A percentile compares a stretch with the other conserved stretches of the same genome.
phyloP scores from a whole-genome alignment of 108 stramenopile species.

The Pseudonitzschia delicatissima region DNA sequence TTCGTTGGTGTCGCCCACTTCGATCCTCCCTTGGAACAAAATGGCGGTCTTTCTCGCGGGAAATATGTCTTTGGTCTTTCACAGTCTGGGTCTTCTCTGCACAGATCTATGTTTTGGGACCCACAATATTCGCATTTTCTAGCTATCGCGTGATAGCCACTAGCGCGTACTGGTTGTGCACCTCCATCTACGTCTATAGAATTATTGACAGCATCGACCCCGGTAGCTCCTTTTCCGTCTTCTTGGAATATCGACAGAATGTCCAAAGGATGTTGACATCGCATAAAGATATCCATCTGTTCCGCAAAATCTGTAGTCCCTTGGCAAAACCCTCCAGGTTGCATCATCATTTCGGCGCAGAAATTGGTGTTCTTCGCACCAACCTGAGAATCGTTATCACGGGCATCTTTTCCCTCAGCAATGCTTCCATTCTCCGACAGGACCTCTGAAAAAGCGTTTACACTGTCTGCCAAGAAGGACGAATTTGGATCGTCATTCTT shows the following conservation, averaged over 20 bases:
- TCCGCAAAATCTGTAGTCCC: conserved; percentile 2
- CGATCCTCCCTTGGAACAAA: background rate
- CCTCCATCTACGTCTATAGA: too few relatives aligned
- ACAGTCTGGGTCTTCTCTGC: background rate
- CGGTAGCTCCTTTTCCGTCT: background rate
- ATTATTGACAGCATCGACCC: background rate
- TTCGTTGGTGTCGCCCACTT: conserved; percentile 1
- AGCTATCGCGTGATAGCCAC: conserved; percentile 13
- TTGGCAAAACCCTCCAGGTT: background rate
- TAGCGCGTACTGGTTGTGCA: background rate
- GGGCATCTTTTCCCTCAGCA: background rate
- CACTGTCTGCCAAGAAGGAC: too few relatives aligned
- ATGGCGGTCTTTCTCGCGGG: conserved; percentile 5
- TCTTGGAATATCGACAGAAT: background rate
- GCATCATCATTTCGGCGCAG: conserved; percentile 10
- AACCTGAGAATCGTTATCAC: background rate
- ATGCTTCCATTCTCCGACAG: too few relatives aligned
- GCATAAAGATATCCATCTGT: conserved; percentile 13
- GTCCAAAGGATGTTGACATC: conserved; percentile 10
- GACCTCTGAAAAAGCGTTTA: too few relatives aligned
- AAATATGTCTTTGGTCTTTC: conserved; percentile 6
- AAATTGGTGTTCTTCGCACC: background rate
- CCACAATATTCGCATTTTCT: conserved; percentile 12
- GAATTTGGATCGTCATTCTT: too few relatives aligned
- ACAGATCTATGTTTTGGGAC: background rate